Percentiles rank a stretch among this genome's conserved stretches.
These are phyloP conservation scores for Trichoderma gracile DNA, from an alignment of 2,329 filamentous ascomycete genomes.

Conservation along the genomic window DNA sequence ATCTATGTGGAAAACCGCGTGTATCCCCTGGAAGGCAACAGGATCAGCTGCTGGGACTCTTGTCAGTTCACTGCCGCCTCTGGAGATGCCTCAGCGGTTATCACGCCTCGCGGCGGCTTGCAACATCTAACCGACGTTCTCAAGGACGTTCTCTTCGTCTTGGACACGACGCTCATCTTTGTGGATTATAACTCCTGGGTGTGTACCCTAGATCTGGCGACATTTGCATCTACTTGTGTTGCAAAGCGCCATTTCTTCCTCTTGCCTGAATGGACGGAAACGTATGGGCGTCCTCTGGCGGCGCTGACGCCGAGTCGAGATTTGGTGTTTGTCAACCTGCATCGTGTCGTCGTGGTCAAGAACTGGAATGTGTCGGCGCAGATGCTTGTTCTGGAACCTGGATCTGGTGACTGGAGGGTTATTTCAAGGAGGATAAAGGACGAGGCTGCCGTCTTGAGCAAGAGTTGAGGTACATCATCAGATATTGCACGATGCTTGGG, in stretches of 20 bases:
- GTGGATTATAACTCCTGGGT: constrained; percentile 15
- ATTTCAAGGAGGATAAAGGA: not conserved
- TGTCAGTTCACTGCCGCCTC: not conserved
- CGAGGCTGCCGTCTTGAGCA: not conserved
- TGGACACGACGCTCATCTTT: constrained; percentile 11
- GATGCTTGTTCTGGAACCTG: not conserved
- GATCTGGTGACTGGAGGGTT: not conserved
- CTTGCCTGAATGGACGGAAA: constrained; percentile 13
- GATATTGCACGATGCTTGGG: too few species aligned
- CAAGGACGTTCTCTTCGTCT: not conserved
- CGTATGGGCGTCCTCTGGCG: not conserved
- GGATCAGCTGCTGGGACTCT: constrained; percentile 12
- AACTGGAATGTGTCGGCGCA: constrained; percentile 9
- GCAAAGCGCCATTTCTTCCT: constrained; percentile 20
- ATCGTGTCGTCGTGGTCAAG: constrained; percentile 12
- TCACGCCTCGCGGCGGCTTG: not conserved
- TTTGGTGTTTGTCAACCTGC: not conserved
- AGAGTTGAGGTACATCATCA: not conserved
- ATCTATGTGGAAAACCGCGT: constrained; percentile 1
- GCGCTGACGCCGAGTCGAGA: not conserved
- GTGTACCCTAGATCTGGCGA: constrained; percentile 9
- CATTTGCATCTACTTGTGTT: not conserved
- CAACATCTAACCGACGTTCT: constrained; percentile 3
- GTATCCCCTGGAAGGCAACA: not conserved
- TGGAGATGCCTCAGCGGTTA: not conserved